Conservation (phyloP, 331 rosid genomes). For the Prunus yedoensis region DNA sequence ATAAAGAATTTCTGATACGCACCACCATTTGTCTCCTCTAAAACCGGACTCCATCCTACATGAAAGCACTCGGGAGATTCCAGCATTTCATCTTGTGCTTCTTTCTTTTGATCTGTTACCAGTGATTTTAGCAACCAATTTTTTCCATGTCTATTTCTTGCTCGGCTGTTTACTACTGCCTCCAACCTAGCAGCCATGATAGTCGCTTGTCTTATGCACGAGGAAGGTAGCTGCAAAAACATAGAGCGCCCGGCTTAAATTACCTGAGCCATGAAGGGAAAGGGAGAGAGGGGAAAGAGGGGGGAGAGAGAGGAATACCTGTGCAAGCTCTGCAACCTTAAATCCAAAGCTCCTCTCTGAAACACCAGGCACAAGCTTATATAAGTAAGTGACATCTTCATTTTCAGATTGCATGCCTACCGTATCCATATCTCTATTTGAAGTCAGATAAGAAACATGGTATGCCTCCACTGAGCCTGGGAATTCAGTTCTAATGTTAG, state of each 20-base stretch:
- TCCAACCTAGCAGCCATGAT: slow-evolving; percentile 78
- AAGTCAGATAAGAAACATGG: slow-evolving; percentile 84
- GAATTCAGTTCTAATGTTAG: slow-evolving; percentile 59
- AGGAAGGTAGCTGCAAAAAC: slow-evolving; percentile 63
- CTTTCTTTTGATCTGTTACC: slow-evolving; percentile 30
- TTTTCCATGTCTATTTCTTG: slow-evolving; percentile 34
- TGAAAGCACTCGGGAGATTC: slow-evolving; percentile 16
- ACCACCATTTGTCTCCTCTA: slow-evolving; percentile 24
- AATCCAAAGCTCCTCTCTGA: slow-evolving; percentile 85
- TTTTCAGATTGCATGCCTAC: slow-evolving; percentile 31
- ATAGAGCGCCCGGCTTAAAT: slow-evolving; percentile 14
- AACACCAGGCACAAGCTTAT: slow-evolving; percentile 82
- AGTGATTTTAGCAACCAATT: slow-evolving; percentile 21
- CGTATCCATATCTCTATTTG: slow-evolving; percentile 33
- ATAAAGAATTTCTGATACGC: slow-evolving; percentile 46
- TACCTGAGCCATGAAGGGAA: neutral
- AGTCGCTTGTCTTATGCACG: slow-evolving; percentile 65
- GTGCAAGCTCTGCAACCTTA: slow-evolving; percentile 97
- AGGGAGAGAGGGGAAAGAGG: neutral
- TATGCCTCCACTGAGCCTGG: slow-evolving; percentile 75
- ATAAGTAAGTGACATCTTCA: slow-evolving; percentile 76
- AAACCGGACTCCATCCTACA: neutral
- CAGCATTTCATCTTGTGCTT: slow-evolving; percentile 19
- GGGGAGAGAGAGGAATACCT: slow-evolving; percentile 42
- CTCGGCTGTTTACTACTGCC: slow-evolving; percentile 49